Percentiles rank a stretch among this genome's conserved stretches.
Evolutionary conservation across 257 asterid genomes (phyloP).

Genomic region (Coffea eugenioides): DNA sequence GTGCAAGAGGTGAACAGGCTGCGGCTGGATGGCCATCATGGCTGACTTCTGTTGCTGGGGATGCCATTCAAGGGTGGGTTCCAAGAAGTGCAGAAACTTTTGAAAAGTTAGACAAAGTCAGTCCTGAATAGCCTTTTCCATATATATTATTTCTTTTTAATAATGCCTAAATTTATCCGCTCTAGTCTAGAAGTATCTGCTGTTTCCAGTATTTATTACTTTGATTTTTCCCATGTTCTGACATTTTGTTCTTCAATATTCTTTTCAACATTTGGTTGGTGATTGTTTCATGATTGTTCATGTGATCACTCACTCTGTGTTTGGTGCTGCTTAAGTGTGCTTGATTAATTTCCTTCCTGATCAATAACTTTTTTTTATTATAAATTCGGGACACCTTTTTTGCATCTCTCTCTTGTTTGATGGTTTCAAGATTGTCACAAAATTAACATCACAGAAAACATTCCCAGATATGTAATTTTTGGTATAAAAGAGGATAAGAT

Average conservation of each 20-base stretch:
- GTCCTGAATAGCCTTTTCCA: slow-evolving; percentile 23
- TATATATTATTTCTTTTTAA: neutral
- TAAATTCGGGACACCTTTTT: neutral
- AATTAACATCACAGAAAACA: neutral
- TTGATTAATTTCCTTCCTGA: neutral
- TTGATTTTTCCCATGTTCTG: neutral
- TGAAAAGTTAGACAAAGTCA: slow-evolving; percentile 69
- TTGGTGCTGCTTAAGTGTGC: neutral
- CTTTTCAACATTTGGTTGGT: too few relatives aligned
- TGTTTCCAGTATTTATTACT: neutral
- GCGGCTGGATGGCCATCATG: slow-evolving; percentile 96
- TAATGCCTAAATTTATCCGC: neutral
- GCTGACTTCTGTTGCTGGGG: slow-evolving; percentile 84
- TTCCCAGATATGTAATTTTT: neutral
- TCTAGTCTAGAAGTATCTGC: neutral
- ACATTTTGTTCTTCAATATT: neutral
- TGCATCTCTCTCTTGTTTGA: neutral
- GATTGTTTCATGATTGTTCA: too few relatives aligned
- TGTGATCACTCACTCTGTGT: neutral
- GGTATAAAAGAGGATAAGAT: too few relatives aligned
- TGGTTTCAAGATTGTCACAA: neutral
- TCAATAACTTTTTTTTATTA: too few relatives aligned
- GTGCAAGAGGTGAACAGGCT: slow-evolving; percentile 53
- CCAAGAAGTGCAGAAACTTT: slow-evolving; percentile 85
- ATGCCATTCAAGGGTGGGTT: slow-evolving; percentile 81